Conservation (phyloP, 2,329 filamentous ascomycete genomes). For the Diaporthe sp. region DNA sequence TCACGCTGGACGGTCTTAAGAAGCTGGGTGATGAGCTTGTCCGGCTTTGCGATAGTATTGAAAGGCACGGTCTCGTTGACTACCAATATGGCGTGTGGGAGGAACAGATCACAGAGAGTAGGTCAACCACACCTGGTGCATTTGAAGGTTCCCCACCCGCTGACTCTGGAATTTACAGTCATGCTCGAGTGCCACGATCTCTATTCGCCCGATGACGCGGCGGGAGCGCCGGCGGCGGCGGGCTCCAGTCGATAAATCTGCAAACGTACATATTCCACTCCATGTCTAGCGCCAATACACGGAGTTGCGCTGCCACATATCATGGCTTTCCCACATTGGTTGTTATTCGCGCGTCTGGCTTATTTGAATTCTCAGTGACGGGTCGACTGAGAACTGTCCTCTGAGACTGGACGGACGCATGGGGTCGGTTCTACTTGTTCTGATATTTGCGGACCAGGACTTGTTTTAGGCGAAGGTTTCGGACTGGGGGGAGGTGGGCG, state of each 20-base stretch:
- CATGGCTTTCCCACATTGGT: constrained; percentile 19
- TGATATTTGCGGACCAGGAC: constrained; percentile 21
- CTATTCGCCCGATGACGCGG: constrained; percentile 32
- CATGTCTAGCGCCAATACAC: constrained; percentile 37
- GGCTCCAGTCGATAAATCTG: constrained; percentile 19
- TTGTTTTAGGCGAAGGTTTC: constrained; percentile 32
- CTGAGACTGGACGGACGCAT: constrained; percentile 28
- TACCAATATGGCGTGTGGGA: constrained; percentile 98
- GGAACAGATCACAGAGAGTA: constrained; percentile 88
- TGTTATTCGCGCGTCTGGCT: constrained; percentile 19
- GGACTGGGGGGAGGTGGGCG: constrained; percentile 23
- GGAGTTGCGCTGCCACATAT: constrained; percentile 28
- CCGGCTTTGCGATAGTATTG: constrained; percentile 85
- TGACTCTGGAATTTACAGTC: constrained; percentile 43
- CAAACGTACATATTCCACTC: constrained; percentile 11
- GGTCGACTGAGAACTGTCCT: constrained; percentile 26
- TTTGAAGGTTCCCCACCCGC: neutral
- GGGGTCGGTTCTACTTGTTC: constrained; percentile 15
- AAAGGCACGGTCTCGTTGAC: constrained; percentile 94
- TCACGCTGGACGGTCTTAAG: constrained; percentile 78
- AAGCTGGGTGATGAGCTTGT: constrained; percentile 87
- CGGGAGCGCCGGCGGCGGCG: constrained; percentile 10
- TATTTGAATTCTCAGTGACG: constrained; percentile 16
- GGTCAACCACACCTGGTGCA: constrained; percentile 52
- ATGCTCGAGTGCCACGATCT: constrained; percentile 52